phyloP scores from a whole-genome alignment of 441 rosid genomes.

The Brassica balearica region DNA sequence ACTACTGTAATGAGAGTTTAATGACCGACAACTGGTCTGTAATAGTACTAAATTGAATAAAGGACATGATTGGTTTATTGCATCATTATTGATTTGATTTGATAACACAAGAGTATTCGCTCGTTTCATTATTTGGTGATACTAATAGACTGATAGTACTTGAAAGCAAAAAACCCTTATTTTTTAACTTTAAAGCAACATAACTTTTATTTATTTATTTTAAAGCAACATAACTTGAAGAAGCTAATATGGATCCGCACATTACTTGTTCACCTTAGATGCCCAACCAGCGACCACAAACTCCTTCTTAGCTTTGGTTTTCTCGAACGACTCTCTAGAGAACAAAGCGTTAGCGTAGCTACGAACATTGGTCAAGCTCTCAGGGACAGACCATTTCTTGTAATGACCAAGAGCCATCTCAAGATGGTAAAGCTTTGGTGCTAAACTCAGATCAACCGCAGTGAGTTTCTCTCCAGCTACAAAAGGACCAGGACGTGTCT shows the following conservation, averaged over 20 bases:
- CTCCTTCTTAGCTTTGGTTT: constrained; percentile 61
- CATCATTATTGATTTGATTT: constrained; percentile 2
- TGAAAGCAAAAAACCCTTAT: not conserved
- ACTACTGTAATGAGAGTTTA: constrained; percentile 25
- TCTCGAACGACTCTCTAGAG: constrained; percentile 65
- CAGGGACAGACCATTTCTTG: constrained; percentile 84
- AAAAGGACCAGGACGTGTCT: constrained; percentile 69
- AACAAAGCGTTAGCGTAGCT: constrained; percentile 60
- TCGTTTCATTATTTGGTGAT: constrained; percentile 20
- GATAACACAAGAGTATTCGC: constrained; percentile 9
- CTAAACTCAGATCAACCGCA: constrained; percentile 83
- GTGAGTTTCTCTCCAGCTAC: constrained; percentile 80
- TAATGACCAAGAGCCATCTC: constrained; percentile 81
- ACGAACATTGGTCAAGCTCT: constrained; percentile 62
- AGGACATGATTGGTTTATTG: not conserved
- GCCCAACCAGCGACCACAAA: constrained; percentile 81
- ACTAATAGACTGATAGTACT: not conserved
- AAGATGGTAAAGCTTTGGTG: constrained; percentile 89
- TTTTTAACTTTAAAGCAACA: not conserved
- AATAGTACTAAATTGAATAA: constrained; percentile 18
- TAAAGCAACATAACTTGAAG: constrained; percentile 15
- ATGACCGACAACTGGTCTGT: constrained; percentile 20
- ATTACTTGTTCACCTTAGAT: constrained; percentile 71
- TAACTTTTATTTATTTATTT: not conserved
- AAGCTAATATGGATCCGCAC: constrained; percentile 14